Conservation (phyloP, 768 basidiomycete species). For the Tephrocybe rancida region DNA sequence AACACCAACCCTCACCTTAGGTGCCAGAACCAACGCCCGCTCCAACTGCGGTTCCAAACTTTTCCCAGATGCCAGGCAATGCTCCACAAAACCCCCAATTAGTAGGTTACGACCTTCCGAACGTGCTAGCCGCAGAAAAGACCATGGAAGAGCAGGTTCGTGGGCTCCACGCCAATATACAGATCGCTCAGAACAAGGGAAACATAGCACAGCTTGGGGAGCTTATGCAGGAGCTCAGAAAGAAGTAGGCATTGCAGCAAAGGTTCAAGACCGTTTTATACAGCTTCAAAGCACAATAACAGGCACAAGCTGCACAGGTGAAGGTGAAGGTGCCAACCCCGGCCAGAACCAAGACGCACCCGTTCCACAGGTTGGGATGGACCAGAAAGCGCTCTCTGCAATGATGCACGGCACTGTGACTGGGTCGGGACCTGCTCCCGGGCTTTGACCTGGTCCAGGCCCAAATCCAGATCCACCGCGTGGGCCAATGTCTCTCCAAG, state of each 20-base stretch:
- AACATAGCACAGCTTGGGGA: constrained; percentile 5
- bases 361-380: constrained; percentile 11
- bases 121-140: background rate
- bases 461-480: background rate
- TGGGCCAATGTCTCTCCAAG: constrained; percentile 9
- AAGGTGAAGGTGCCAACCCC: background rate
- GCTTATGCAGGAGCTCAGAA: constrained; percentile 14
- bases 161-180: constrained; percentile 1
- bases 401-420: constrained; percentile 21
- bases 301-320: constrained; percentile 12
- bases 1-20: constrained; percentile 16
- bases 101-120: background rate
- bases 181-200: constrained; percentile 12
- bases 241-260: constrained; percentile 5
- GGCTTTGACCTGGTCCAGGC: constrained; percentile 13
- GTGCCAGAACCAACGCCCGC: background rate
- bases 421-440: constrained; percentile 10
- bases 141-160: constrained; percentile 10
- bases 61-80: background rate
- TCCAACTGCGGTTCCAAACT: background rate
- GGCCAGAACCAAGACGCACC: background rate
- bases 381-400: constrained; percentile 25
- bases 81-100: background rate
- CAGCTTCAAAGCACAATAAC: constrained; percentile 1
- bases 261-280: constrained; percentile 9